Percentiles rank a stretch among this genome's conserved stretches.
Conservation (phyloP, 345 rosid genomes). For the Durio zibethinus region DNA sequence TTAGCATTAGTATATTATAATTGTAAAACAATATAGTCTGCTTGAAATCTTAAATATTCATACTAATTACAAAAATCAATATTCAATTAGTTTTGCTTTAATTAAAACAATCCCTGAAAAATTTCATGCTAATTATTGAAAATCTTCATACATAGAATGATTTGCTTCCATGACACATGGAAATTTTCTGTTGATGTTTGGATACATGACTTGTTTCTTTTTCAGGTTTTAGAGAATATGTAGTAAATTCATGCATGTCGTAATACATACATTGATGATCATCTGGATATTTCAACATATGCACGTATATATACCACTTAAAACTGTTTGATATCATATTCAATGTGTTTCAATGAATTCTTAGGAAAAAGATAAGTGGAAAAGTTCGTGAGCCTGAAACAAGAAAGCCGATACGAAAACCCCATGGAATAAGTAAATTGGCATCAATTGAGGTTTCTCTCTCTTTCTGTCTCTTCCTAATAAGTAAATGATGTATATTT, state of each 20-base stretch:
- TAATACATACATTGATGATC: neutral
- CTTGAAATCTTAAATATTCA: too few relatives aligned
- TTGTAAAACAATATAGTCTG: too few relatives aligned
- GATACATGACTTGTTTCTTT: neutral
- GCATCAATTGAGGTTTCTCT: constrained; percentile 66
- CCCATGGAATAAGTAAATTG: constrained; percentile 48
- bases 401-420: constrained; percentile 66
- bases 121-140: neutral
- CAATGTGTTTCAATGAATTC: constrained; percentile 23
- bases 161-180: neutral
- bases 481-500: too few relatives aligned
- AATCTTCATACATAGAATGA: neutral
- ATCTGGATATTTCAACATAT: neutral
- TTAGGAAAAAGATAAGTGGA: constrained; percentile 72
- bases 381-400: constrained; percentile 58
- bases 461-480: constrained; percentile 14
- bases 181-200: neutral
- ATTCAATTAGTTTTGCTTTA: too few relatives aligned
- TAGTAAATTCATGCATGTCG: neutral
- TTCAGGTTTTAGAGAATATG: neutral
- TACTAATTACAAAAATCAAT: too few relatives aligned
- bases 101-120: neutral
- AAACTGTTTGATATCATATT: neutral
- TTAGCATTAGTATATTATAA: too few relatives aligned
- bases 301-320: too few relatives aligned